phyloP scores from a whole-genome alignment of 1,284 basidiomycete species.

The Irpex sp. region DNA sequence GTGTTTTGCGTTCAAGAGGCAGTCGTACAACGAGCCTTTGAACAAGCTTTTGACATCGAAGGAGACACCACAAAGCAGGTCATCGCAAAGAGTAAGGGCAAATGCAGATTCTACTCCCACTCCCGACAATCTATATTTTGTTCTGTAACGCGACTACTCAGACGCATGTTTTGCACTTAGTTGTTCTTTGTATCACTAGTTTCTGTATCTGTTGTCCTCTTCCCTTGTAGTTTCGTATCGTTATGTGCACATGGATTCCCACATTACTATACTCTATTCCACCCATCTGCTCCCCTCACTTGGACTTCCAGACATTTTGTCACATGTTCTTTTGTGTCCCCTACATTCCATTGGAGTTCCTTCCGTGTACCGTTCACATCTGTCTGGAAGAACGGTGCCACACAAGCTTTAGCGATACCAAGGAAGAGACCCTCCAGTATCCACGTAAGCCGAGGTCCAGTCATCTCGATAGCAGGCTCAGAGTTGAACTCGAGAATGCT shows the following conservation, averaged over 20 bases:
- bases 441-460: constrained; percentile 79
- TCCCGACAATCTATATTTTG: background rate
- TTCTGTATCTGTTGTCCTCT: too few relatives aligned
- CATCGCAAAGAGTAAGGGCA: background rate
- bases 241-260: too few relatives aligned
- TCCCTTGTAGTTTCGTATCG: too few relatives aligned
- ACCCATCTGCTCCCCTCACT: constrained; percentile 27
- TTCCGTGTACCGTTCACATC: background rate
- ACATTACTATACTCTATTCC: constrained; percentile 9
- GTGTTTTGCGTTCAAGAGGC: constrained; percentile 16
- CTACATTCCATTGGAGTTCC: constrained; percentile 18
- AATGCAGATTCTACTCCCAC: background rate
- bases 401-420: constrained; percentile 64
- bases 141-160: background rate
- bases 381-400: constrained; percentile 59
- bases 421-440: constrained; percentile 81
- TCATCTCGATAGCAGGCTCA: constrained; percentile 94
- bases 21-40: constrained; percentile 13
- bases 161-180: too few relatives aligned
- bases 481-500: constrained; percentile 91
- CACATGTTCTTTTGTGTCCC: constrained; percentile 18
- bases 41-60: background rate
- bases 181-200: too few relatives aligned
- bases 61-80: background rate
- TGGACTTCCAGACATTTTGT: constrained; percentile 27